Percentiles rank a stretch among this genome's conserved stretches.
These are phyloP conservation scores for Bullera alba DNA, from an alignment of 768 basidiomycete genomes.

Conservation along the genomic window DNA sequence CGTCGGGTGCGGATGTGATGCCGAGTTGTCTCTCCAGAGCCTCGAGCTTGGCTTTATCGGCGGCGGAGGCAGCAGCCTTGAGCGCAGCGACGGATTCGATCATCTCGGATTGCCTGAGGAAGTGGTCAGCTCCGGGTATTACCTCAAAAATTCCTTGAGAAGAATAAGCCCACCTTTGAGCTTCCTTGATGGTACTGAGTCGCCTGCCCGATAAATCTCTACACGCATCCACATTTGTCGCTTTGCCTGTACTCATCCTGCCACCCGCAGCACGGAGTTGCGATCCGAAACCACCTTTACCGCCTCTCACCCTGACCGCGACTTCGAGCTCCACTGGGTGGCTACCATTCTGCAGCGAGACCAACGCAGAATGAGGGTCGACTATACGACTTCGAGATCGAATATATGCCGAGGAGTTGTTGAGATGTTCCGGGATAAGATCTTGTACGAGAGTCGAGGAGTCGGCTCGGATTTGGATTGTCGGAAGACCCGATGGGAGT, in stretches of 20 bases:
- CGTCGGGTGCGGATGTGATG: slow-evolving; percentile 48
- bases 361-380: no score
- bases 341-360: no score
- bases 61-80: slow-evolving; percentile 67
- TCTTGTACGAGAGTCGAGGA: slow-evolving; percentile 17
- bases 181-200: slow-evolving; percentile 90
- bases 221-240: slow-evolving; percentile 84
- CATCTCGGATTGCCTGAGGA: slow-evolving; percentile 37
- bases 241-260: slow-evolving; percentile 73
- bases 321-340: slow-evolving; percentile 54
- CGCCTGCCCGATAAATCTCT: slow-evolving; percentile 83
- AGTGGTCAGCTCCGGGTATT: background rate
- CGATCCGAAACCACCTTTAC: slow-evolving; percentile 96
- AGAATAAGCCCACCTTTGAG: slow-evolving; percentile 63
- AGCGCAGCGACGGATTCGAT: slow-evolving; percentile 77
- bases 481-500: slow-evolving; percentile 31
- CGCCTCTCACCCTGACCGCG: slow-evolving; percentile 69
- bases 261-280: slow-evolving; percentile 95
- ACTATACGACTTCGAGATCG: slow-evolving; percentile 12
- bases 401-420: slow-evolving; percentile 11
- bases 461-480: slow-evolving; percentile 14
- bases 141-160: background rate
- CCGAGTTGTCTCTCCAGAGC: slow-evolving; percentile 76
- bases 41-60: slow-evolving; percentile 74
- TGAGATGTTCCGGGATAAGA: slow-evolving; percentile 5